Evolutionary conservation across 768 basidiomycete genomes (phyloP), one percentile per base, ranked within the genome.

Genomic region (Psilocybe azurescens): DNA sequence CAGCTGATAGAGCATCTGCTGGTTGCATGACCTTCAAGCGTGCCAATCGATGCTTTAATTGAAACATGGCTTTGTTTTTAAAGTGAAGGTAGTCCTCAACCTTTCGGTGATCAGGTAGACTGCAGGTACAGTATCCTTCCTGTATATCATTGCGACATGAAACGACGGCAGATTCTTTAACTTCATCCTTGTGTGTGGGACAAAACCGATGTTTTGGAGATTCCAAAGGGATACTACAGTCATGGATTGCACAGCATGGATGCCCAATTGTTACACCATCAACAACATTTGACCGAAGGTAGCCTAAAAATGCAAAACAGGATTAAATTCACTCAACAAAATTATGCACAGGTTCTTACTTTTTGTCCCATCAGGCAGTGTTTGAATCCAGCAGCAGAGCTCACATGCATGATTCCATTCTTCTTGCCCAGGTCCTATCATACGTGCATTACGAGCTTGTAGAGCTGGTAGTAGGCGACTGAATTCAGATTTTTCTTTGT

Each of bases 151-250:
- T 16, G 2, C 13, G 4, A 32, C 58, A 59, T 1, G n/a, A 2
- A 4, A 39, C 38, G 20, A 59, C 58, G 28, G 49, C 49, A 44
- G 49, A 59, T 8, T 38, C 5, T 28, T 39, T 13, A 7, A 33
- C 18, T 39, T 46, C 1, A 11, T 14, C 9, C 28, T n/a, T 10
- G 24, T 59, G 58, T 9, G 5, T 7, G 4, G 16, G 20, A 18
- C 58, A 59, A 44, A 46, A 59, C 9, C 18, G 32, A 44, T 59
- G 32, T 11, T 52, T 52, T 1, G 38, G 30, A 28, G 6, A 16
- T 3, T n/a, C 29, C 20, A 59, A 24, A n/a, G 48, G 58, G 0
- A 9, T 58, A 2, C 63, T 54, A 61, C 77, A 78, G 47, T 74
- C 64, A 46, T 72, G n/a, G n/a, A 33, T 33, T 33, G 33, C 33